Percentiles rank a stretch among this genome's conserved stretches.
These are phyloP conservation scores for Neofusicoccum sp. DNA, from an alignment of 2,329 filamentous ascomycete genomes.

Conservation along the genomic window DNA sequence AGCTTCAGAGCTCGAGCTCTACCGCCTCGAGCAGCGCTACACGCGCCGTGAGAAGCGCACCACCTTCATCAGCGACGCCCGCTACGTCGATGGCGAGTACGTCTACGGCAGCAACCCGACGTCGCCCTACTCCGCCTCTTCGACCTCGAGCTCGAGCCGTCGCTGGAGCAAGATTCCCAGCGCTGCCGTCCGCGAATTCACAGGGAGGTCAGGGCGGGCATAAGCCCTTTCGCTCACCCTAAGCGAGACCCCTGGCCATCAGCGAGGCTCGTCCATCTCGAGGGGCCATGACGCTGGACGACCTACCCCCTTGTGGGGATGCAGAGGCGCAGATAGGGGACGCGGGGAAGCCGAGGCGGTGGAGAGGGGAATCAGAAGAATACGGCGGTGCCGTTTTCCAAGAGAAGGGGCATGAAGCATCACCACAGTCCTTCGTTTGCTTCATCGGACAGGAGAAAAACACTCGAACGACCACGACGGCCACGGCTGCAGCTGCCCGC, in stretches of 20 bases:
- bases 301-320: background rate
- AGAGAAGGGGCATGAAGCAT: background rate
- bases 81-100: slow-evolving; percentile 96
- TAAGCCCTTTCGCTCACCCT: background rate
- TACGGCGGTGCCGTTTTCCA: background rate
- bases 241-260: slow-evolving; percentile 5
- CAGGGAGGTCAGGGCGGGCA: slow-evolving; percentile 9
- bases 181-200: slow-evolving; percentile 33
- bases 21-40: slow-evolving; percentile 93
- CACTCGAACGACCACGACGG: slow-evolving; percentile 12
- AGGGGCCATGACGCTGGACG: background rate
- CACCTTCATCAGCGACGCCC: slow-evolving; percentile 82
- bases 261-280: background rate
- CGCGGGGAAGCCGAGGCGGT: background rate
- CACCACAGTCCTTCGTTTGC: background rate
- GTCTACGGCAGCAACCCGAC: slow-evolving; percentile 57
- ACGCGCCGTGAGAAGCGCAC: slow-evolving; percentile 86
- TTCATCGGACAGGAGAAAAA: background rate
- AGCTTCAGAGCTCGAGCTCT: slow-evolving; percentile 72
- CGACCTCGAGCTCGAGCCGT: slow-evolving; percentile 27
- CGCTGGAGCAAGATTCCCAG: slow-evolving; percentile 37
- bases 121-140: slow-evolving; percentile 32
- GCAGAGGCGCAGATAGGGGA: background rate
- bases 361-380: background rate
- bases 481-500: slow-evolving; percentile 14